Percentiles rank a stretch among this genome's conserved stretches.
Evolutionary conservation across 2,329 filamentous ascomycete genomes (phyloP).

Genomic region (Cercospora citrullina): DNA sequence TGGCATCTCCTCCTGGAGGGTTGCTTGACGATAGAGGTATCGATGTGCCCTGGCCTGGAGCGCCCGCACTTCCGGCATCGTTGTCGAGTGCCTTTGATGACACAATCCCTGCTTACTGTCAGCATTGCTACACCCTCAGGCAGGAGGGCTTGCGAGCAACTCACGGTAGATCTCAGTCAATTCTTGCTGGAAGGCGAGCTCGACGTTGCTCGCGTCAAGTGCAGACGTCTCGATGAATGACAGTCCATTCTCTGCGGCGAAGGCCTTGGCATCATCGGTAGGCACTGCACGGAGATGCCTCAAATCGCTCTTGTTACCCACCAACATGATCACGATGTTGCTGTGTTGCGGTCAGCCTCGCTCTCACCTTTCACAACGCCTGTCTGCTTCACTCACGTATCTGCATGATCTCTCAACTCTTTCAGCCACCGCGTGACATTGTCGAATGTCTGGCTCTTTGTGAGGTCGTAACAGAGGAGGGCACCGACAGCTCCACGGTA

Average conservation of each 20-base stretch:
- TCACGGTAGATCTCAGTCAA: constrained; percentile 95
- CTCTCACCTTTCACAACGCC: neutral
- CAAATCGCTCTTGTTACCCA: constrained; percentile 99
- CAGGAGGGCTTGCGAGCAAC: neutral
- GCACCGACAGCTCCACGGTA: constrained; percentile 97
- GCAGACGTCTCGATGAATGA: constrained; percentile 96
- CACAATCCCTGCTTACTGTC: constrained; percentile 66
- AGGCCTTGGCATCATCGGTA: constrained; percentile 95
- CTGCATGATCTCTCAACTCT: constrained; percentile 95
- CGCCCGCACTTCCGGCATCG: constrained; percentile 40
- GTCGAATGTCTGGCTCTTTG: constrained; percentile 31
- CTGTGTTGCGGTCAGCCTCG: constrained; percentile 61
- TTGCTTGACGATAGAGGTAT: constrained; percentile 83
- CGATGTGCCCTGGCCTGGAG: constrained; percentile 68
- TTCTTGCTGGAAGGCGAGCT: constrained; percentile 80
- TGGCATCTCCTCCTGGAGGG: constrained; percentile 74
- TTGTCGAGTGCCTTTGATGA: constrained; percentile 95
- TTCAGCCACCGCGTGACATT: constrained; percentile 91
- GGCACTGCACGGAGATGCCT: constrained; percentile 94
- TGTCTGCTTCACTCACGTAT: constrained; percentile 73
- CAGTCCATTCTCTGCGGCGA: constrained; percentile 70
- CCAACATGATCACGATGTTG: constrained; percentile 98
- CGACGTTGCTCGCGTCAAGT: constrained; percentile 97
- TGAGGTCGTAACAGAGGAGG: constrained; percentile 79
- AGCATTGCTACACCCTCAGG: neutral